Conservation (phyloP, 2,329 filamentous ascomycete species). For the Sclerotinia nivalis region DNA sequence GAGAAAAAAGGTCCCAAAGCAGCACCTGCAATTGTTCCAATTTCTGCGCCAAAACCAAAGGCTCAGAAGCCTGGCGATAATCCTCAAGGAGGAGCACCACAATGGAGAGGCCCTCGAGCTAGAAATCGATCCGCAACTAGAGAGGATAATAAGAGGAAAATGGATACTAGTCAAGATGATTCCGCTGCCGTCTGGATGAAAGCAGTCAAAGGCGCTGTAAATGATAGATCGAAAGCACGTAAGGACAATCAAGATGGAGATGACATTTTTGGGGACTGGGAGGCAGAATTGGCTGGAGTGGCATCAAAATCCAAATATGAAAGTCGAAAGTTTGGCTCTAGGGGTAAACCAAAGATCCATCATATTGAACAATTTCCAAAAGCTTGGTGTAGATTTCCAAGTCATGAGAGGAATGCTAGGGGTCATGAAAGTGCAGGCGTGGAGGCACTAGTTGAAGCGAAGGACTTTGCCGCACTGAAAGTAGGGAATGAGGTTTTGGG, state of each 20-base stretch:
- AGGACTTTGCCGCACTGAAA: constrained; percentile 26
- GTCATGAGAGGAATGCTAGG: constrained; percentile 35
- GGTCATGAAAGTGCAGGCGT: constrained; percentile 28
- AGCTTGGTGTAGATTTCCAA: constrained; percentile 37
- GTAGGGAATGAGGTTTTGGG: constrained; percentile 31
- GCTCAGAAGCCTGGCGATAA: background rate
- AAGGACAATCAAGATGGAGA: constrained; percentile 16
- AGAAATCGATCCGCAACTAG: constrained; percentile 8
- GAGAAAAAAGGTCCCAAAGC: background rate
- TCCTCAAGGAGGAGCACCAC: background rate
- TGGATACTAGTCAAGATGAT: constrained; percentile 23
- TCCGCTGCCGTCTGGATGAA: constrained; percentile 21
- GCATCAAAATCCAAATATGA: constrained; percentile 23
- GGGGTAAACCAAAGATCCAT: constrained; percentile 30
- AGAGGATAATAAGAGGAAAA: constrained; percentile 18
- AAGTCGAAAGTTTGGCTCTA: constrained; percentile 34
- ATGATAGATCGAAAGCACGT: constrained; percentile 13
- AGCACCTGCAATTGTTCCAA: constrained; percentile 1
- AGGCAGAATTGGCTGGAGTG: constrained; percentile 10
- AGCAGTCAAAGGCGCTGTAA: constrained; percentile 17
- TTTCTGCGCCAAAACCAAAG: background rate
- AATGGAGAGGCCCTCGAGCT: constrained; percentile 23
- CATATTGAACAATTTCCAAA: constrained; percentile 31
- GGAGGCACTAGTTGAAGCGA: constrained; percentile 28
- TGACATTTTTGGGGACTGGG: constrained; percentile 21